These are phyloP conservation scores for Fusarium nanum DNA, from an alignment of 2,329 filamentous ascomycete species.

Conservation along the genomic window DNA sequence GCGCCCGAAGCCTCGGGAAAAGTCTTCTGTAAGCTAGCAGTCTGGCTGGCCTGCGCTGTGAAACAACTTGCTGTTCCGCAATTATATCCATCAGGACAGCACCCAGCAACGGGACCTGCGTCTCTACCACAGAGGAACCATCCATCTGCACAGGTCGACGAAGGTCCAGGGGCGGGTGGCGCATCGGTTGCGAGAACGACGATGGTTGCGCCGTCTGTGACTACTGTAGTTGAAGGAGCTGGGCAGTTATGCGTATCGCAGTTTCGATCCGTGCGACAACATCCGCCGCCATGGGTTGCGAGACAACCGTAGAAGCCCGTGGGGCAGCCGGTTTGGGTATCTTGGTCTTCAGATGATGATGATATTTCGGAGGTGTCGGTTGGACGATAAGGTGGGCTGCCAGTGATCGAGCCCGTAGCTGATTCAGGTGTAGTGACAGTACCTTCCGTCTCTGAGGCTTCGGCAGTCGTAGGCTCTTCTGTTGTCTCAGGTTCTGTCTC, in stretches of 20 bases:
- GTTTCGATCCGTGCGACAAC: conserved; percentile 87
- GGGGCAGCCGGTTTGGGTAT: conserved; percentile 70
- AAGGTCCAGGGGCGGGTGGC: conserved; percentile 55
- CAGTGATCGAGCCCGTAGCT: conserved; percentile 53
- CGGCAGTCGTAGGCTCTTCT: conserved; percentile 21
- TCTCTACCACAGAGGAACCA: conserved; percentile 78
- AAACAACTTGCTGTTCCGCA: conserved; percentile 82
- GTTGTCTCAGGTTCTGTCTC: conserved; percentile 48
- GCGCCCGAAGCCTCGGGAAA: conserved; percentile 51
- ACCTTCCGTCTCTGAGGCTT: conserved; percentile 34
- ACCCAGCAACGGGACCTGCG: conserved; percentile 76
- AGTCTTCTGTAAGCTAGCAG: conserved; percentile 67
- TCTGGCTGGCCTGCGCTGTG: conserved; percentile 62
- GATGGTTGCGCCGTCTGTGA: conserved; percentile 76
- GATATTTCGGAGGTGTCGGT: conserved; percentile 51
- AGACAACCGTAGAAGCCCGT: conserved; percentile 93
- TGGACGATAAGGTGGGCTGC: conserved; percentile 61
- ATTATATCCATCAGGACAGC: conserved; percentile 81
- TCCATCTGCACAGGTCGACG: conserved; percentile 74
- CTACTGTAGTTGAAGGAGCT: conserved; percentile 69
- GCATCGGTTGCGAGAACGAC: conserved; percentile 69
- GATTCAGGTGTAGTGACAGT: conserved; percentile 44
- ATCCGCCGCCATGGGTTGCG: conserved; percentile 83
- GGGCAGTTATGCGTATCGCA: conserved; percentile 87
- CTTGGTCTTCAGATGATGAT: conserved; percentile 47